Evolutionary conservation across 225 moss, liverwort and hornwort species (phyloP).

Genomic region (Marchantia paleacea): DNA sequence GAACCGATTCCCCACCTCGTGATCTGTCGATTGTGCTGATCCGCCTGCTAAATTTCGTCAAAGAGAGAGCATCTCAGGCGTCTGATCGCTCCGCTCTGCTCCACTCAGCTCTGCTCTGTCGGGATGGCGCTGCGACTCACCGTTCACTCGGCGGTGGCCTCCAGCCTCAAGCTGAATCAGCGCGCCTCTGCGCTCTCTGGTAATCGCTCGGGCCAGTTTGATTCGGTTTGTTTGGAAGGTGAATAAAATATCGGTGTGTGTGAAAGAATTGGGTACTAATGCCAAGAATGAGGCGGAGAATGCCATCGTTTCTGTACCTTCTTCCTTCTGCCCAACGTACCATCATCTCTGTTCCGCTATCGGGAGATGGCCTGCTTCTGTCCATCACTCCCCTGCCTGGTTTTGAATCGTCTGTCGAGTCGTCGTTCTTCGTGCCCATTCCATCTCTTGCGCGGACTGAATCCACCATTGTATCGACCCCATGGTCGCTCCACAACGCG

Average conservation of each 20-base stretch:
- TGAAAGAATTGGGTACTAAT: too few species aligned
- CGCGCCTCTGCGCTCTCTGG: constrained; percentile 14
- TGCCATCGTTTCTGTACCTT: too few species aligned
- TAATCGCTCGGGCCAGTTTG: neutral
- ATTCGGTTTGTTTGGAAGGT: neutral
- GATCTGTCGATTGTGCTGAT: neutral
- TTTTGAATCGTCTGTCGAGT: neutral
- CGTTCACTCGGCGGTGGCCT: constrained; percentile 10
- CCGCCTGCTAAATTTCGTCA: neutral
- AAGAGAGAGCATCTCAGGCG: neutral
- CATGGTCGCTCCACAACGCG: too few species aligned
- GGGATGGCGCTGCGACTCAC: constrained; percentile 25
- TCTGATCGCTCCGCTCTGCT: neutral
- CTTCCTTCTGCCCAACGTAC: too few species aligned
- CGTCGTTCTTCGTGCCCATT: too few species aligned
- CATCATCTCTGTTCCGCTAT: neutral
- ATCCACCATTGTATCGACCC: neutral
- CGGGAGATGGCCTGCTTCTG: neutral
- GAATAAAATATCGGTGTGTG: too few species aligned
- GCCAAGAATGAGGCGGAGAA: neutral
- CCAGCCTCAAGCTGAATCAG: constrained; percentile 1
- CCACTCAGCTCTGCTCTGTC: neutral
- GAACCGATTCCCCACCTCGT: neutral
- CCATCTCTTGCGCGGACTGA: neutral
- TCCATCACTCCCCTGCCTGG: neutral